Evolutionary conservation across 345 rosid species (phyloP).

Genomic region (Luvunga scandens): DNA sequence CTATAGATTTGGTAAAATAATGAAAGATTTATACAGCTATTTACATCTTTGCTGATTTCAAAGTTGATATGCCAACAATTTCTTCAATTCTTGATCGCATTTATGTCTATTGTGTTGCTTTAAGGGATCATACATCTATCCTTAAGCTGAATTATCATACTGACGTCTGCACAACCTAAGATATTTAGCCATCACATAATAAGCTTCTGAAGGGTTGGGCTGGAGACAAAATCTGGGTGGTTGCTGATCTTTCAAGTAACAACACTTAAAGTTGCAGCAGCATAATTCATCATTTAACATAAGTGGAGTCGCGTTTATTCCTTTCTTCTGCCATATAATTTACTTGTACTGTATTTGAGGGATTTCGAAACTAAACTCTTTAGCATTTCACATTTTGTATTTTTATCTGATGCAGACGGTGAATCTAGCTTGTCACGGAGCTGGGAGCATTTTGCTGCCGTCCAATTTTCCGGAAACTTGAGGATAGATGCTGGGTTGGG

Average conservation of each 20-base stretch:
- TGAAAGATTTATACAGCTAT: not conserved
- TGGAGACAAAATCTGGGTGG: not conserved
- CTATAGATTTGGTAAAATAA: not conserved
- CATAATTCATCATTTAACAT: no score
- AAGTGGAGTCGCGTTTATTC: not conserved
- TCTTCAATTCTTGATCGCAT: not conserved
- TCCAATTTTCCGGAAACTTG: not conserved
- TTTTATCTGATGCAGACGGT: conserved; percentile 1
- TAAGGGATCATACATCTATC: not conserved
- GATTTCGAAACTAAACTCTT: not conserved
- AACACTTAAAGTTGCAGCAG: no score
- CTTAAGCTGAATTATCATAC: not conserved
- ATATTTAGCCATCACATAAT: not conserved
- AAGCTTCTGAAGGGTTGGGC: not conserved
- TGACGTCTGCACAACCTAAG: not conserved
- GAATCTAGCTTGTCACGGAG: not conserved
- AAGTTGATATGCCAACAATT: not conserved
- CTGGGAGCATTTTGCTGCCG: not conserved
- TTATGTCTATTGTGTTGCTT: not conserved
- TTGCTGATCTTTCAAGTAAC: no score
- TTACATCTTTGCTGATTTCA: not conserved
- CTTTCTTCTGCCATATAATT: not conserved
- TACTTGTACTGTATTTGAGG: not conserved
- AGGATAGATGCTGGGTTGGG: not conserved
- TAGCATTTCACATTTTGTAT: not conserved